A percentile compares a stretch with the other conserved stretches of the same genome.
Conservation (phyloP, 1,284 basidiomycete genomes). For the Rhodotorula sp. region DNA sequence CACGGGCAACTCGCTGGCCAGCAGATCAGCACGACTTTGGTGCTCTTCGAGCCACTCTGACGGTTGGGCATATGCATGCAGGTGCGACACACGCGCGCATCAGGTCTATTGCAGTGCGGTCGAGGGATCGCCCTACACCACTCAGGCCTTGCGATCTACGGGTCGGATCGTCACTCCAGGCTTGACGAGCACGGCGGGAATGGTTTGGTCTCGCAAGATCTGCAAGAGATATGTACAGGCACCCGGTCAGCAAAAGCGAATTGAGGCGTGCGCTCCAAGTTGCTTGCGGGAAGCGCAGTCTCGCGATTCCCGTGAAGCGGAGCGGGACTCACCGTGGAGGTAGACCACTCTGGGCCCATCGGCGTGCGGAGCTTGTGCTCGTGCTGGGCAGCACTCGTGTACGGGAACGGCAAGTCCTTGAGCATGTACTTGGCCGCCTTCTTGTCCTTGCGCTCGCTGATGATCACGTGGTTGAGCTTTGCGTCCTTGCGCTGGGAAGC, state of each 20-base stretch:
- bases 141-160: conserved; percentile 25
- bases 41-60: too few relatives aligned
- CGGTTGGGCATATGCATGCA: too few relatives aligned
- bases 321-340: conserved; percentile 69
- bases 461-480: conserved; percentile 81
- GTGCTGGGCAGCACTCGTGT: conserved; percentile 85
- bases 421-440: conserved; percentile 85
- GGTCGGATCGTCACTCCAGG: conserved; percentile 44
- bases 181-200: conserved; percentile 84
- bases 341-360: conserved; percentile 91
- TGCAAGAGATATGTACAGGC: neutral
- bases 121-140: neutral
- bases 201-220: conserved; percentile 53
- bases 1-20: too few relatives aligned
- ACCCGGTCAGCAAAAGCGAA: too few relatives aligned
- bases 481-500: conserved; percentile 78
- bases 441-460: conserved; percentile 90
- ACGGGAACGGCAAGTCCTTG: conserved; percentile 89
- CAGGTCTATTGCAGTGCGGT: neutral
- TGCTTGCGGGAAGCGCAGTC: too few relatives aligned
- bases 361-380: conserved; percentile 77
- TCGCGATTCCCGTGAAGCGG: neutral
- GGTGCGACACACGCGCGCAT: too few relatives aligned
- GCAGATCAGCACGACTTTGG: too few relatives aligned
- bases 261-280: too few relatives aligned